Base-by-base conservation (phyloP, 371 early-diverging fungal genomes). In the Blakeslea trispora region DNA sequence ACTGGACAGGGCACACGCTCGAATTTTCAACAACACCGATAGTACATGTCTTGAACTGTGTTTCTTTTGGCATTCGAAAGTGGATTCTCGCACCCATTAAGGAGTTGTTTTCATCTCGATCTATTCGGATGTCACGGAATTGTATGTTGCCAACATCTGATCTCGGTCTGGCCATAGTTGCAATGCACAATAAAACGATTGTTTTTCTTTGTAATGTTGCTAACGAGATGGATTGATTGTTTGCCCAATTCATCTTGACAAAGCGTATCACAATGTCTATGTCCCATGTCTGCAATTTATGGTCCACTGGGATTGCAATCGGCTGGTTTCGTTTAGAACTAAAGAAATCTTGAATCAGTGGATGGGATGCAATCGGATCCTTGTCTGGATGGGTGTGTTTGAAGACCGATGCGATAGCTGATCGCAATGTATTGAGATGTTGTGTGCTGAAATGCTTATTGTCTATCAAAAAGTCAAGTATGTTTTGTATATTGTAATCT, bases 341-440 rank as follows among this genome's bases (percentile, higher is more conserved):
- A 28, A 28, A 28, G 7, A 28, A 28, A 3, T 28, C 5, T 7
- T 5, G 3, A 7, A 28, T 28, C 7, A 5, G 3, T 28, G 3
- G 5, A 5, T 28, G 28, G 3, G 3, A 7, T 5, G 28, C 28
- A 5, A 28, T 5, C 7, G 28, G 28, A 5, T 3, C 5, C 7
- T 28, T 3, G 3, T 3, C 7, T 28, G 28, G 28, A 28, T 28
- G 28, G 7, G 7, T 3, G 3, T 28, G 31, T 9, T 47, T 55
- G 39, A 39, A 55, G 35, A 32, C 35, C 0, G 55, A 55, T 9
- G 46, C 46, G 0, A 46, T 55, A 5, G 55, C 14, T 35, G 47
- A 55, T 8, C 55, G 15, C n/a, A 46, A 23, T 17, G 19, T 9
- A 39, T 45, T 55, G 15, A 42, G 5, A 34, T 40, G 35, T 3